Conservation (phyloP, 2,329 filamentous ascomycete genomes). For the Elsinoe necatrix region DNA sequence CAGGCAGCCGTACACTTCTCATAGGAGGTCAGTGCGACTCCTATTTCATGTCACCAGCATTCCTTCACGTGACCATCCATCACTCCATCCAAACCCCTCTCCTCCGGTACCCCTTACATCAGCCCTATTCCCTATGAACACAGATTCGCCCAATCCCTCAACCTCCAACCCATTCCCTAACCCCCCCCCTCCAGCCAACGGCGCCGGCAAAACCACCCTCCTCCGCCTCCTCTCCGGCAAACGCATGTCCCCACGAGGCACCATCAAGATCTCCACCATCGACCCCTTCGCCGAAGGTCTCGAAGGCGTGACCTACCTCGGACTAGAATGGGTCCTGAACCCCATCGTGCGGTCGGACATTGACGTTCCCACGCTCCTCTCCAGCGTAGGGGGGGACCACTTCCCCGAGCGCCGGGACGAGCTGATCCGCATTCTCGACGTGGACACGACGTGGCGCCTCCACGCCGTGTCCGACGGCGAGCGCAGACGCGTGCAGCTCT, state of each 20-base stretch:
- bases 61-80: slow-evolving; percentile 9
- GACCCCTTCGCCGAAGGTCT: slow-evolving; percentile 88
- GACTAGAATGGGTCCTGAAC: slow-evolving; percentile 96
- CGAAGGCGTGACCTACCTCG: slow-evolving; percentile 93
- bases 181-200: slow-evolving; percentile 58
- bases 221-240: slow-evolving; percentile 91
- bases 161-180: neutral
- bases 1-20: slow-evolving; percentile 76
- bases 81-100: neutral
- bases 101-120: slow-evolving; percentile 20
- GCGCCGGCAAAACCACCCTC: slow-evolving; percentile 93
- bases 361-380: slow-evolving; percentile 75
- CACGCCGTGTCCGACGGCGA: slow-evolving; percentile 93
- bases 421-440: slow-evolving; percentile 78
- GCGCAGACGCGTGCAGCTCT: slow-evolving; percentile 80
- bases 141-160: no score
- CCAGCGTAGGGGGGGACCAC: slow-evolving; percentile 75
- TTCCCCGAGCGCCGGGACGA: slow-evolving; percentile 79
- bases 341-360: slow-evolving; percentile 94
- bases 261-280: slow-evolving; percentile 68
- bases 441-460: slow-evolving; percentile 89
- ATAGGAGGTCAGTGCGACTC: slow-evolving; percentile 59
- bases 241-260: slow-evolving; percentile 69
- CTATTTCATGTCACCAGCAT: neutral
- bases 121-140: no score